phyloP scores from a whole-genome alignment of 1,284 basidiomycete species.

The Fomitopsis pinicola region DNA sequence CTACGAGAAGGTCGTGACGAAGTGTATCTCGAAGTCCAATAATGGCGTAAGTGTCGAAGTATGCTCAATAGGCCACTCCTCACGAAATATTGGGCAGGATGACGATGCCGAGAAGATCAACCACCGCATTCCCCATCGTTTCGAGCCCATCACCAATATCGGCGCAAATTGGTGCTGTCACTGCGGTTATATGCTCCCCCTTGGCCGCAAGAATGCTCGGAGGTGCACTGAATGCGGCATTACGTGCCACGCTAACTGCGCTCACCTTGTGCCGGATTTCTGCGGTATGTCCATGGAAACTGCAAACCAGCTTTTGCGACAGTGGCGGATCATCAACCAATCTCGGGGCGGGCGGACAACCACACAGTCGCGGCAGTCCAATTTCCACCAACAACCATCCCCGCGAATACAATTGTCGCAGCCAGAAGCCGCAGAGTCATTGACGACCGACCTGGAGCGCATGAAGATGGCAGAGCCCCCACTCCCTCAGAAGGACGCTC shows the following conservation, averaged over 20 bases:
- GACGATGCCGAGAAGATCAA: constrained; percentile 99
- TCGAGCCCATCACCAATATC: constrained; percentile 96
- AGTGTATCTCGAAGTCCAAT: constrained; percentile 97
- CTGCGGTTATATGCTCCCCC: constrained; percentile 96
- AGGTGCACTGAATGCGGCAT: constrained; percentile 96
- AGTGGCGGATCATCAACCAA: constrained; percentile 84
- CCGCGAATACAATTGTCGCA: constrained; percentile 12
- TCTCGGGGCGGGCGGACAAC: constrained; percentile 24
- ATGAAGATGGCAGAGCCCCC: constrained; percentile 40
- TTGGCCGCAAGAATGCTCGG: constrained; percentile 95
- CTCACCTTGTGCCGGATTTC: constrained; percentile 98
- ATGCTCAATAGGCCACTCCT: neutral
- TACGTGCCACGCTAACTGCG: constrained; percentile 97
- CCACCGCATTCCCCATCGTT: constrained; percentile 98
- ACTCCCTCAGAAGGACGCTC: constrained; percentile 23
- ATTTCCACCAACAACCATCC: constrained; percentile 17
- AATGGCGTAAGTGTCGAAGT: constrained; percentile 65
- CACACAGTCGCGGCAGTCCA: constrained; percentile 18
- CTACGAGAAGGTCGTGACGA: constrained; percentile 98
- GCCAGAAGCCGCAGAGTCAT: constrained; percentile 20
- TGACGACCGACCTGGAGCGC: constrained; percentile 43
- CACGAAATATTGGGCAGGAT: constrained; percentile 48
- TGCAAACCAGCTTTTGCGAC: constrained; percentile 89
- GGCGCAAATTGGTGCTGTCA: constrained; percentile 99
- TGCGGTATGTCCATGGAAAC: constrained; percentile 99